phyloP scores from a whole-genome alignment of 257 asterid genomes.

The Plantago major region DNA sequence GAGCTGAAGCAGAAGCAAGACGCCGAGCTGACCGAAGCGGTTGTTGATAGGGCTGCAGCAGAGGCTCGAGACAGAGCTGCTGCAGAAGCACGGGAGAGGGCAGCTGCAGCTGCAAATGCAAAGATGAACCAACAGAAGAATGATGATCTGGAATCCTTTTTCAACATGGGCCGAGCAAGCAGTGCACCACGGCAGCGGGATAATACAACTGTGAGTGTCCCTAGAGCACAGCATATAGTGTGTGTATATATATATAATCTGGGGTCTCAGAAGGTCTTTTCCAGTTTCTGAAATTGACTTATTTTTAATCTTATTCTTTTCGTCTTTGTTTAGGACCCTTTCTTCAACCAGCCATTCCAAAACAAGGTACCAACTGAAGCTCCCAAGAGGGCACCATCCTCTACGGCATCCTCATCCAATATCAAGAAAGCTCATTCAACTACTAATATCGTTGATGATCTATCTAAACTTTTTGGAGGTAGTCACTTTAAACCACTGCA shows the following conservation, averaged over 20 bases:
- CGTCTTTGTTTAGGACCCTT: constrained; percentile 49
- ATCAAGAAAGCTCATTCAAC: constrained; percentile 72
- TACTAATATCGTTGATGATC: constrained; percentile 80
- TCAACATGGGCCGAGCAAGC: constrained; percentile 76
- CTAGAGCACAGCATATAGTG: constrained; percentile 17
- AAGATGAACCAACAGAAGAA: constrained; percentile 68
- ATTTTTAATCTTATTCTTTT: constrained; percentile 13
- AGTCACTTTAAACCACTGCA: constrained; percentile 14
- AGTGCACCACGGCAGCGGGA: constrained; percentile 83
- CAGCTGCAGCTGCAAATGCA: constrained; percentile 60
- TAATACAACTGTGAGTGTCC: constrained; percentile 58
- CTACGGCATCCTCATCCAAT: constrained; percentile 65
- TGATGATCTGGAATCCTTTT: constrained; percentile 87
- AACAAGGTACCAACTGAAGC: constrained; percentile 59
- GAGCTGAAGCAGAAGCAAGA: constrained; percentile 68
- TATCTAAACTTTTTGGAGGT: constrained; percentile 94
- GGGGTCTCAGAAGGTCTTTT: too few relatives aligned
- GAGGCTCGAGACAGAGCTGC: constrained; percentile 96
- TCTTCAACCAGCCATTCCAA: constrained; percentile 63
- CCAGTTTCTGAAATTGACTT: constrained; percentile 7
- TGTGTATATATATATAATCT: too few relatives aligned
- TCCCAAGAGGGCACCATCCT: constrained; percentile 53
- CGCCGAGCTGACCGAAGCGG: constrained; percentile 90
- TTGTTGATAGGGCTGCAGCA: constrained; percentile 86
- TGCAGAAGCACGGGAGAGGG: constrained; percentile 75